Conservation (phyloP, 495 filamentous ascomycete species). For the Penicillium desertorum region DNA sequence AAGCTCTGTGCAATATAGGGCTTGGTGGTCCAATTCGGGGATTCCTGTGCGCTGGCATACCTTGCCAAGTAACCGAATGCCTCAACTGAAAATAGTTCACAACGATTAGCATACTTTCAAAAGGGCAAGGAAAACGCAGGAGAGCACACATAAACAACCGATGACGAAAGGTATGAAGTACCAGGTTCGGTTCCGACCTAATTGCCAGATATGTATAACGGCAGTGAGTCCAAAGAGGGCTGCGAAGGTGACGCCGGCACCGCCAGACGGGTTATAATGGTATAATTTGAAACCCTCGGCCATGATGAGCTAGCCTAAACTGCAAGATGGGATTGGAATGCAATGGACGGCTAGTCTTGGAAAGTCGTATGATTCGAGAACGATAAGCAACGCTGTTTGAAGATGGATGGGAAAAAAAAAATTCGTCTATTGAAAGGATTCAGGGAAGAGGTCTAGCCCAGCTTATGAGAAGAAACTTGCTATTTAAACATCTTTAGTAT, state of each 20-base stretch:
- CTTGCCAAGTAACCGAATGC: slow-evolving; percentile 53
- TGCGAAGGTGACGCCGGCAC: slow-evolving; percentile 49
- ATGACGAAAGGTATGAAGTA: slow-evolving; percentile 61
- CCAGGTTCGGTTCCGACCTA: slow-evolving; percentile 54
- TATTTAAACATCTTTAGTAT: not conserved
- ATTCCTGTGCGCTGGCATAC: slow-evolving; percentile 29
- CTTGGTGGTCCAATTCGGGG: slow-evolving; percentile 23
- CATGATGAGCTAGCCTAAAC: not conserved
- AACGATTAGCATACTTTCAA: not conserved
- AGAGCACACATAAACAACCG: slow-evolving; percentile 54
- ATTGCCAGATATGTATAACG: slow-evolving; percentile 47
- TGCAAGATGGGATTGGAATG: not conserved
- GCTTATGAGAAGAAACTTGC: not conserved
- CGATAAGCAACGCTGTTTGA: not conserved
- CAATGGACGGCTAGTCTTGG: too few species aligned
- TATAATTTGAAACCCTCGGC: slow-evolving; percentile 22
- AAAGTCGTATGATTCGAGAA: not conserved
- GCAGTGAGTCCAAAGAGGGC: slow-evolving; percentile 51
- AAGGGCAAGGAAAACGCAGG: not conserved
- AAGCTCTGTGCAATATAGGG: slow-evolving; percentile 36
- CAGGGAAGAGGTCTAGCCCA: not conserved
- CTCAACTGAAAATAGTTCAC: slow-evolving; percentile 42
- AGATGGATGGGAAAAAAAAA: not conserved
- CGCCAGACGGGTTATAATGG: slow-evolving; percentile 44
- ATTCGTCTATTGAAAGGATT: not conserved